Evolutionary conservation across 306 rosid genomes (phyloP).

Genomic region (Cicer cuneatum): DNA sequence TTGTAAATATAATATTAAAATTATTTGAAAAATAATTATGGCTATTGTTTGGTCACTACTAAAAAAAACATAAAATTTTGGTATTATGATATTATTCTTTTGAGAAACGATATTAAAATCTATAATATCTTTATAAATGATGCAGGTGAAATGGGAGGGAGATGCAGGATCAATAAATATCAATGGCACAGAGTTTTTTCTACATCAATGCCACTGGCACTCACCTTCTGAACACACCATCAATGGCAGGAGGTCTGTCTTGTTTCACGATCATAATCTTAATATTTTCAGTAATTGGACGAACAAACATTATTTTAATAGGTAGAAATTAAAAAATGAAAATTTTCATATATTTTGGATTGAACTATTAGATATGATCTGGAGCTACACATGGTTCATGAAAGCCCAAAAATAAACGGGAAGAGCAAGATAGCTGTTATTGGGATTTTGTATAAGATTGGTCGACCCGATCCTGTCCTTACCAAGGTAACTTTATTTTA

Average conservation of each 20-base stretch:
- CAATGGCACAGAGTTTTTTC: constrained; percentile 61
- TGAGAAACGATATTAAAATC: too few species aligned
- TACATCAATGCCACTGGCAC: constrained; percentile 79
- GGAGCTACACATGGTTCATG: constrained; percentile 83
- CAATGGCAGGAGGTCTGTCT: constrained; percentile 63
- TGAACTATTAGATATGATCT: constrained; percentile 61
- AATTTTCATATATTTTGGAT: neutral
- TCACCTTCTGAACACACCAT: constrained; percentile 81
- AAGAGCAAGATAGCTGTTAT: constrained; percentile 54
- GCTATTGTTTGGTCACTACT: too few species aligned
- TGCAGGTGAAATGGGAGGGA: constrained; percentile 61
- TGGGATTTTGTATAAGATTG: constrained; percentile 62
- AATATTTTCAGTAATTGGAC: too few species aligned
- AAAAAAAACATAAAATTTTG: too few species aligned
- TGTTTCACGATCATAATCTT: neutral
- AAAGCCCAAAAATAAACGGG: constrained; percentile 35
- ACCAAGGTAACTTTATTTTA: constrained; percentile 51
- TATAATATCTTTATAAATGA: neutral
- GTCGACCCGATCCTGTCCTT: constrained; percentile 58
- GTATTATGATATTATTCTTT: too few species aligned
- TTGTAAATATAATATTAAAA: too few species aligned
- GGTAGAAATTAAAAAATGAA: neutral
- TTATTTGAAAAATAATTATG: too few species aligned
- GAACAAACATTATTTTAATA: neutral
- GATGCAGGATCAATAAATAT: constrained; percentile 63